Evolutionary conservation across 176 grass and related monocot species (phyloP).

Genomic region (Lolium multiflorum): DNA sequence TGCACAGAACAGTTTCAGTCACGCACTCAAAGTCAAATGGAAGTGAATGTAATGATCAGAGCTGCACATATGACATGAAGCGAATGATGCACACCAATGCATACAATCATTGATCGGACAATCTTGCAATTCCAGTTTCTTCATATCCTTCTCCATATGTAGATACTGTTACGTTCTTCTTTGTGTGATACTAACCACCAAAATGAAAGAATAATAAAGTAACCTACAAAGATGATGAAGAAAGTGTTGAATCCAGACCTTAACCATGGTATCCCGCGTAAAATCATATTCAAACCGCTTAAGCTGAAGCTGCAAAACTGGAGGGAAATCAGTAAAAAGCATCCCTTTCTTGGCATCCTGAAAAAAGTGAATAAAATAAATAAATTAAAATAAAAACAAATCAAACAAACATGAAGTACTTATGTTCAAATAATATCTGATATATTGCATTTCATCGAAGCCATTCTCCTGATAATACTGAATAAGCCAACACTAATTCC

Average conservation of each 20-base stretch:
- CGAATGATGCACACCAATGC: conserved; percentile 12
- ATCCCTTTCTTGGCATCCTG: conserved; percentile 87
- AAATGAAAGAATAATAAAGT: conserved; percentile 5
- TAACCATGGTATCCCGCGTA: conserved; percentile 70
- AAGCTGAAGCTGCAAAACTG: conserved; percentile 79
- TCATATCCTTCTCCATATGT: background rate
- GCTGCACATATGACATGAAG: conserved; percentile 4
- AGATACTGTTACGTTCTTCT: background rate
- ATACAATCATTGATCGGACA: background rate
- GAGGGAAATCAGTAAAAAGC: conserved; percentile 79
- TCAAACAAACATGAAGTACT: background rate
- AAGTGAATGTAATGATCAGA: conserved; percentile 17
- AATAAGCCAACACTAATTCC: conserved; percentile 8
- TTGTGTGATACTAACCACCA: conserved; percentile 17
- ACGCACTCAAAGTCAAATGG: conserved; percentile 7
- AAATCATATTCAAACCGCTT: conserved; percentile 86
- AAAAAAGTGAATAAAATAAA: conserved; percentile 44
- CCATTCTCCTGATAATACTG: background rate
- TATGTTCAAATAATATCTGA: background rate
- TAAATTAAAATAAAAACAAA: conserved; percentile 18
- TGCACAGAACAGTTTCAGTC: background rate
- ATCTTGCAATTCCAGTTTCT: background rate
- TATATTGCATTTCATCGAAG: background rate
- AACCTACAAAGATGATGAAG: background rate
- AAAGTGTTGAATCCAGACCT: conserved; percentile 54